phyloP scores from a whole-genome alignment of 148 eudicot species.

The Vaccinium darrowii region DNA sequence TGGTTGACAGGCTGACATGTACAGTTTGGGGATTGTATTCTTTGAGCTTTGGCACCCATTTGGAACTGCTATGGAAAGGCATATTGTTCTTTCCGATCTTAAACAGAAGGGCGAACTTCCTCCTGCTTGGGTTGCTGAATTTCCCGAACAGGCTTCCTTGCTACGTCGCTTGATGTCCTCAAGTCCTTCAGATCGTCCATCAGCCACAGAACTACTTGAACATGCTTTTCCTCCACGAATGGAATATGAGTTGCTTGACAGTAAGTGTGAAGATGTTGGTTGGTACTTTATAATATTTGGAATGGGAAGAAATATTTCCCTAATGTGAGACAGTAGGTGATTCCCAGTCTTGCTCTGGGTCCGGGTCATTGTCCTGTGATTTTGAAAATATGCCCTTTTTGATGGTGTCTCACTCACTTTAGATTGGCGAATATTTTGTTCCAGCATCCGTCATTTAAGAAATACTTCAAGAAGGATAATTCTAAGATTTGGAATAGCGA shows the following conservation, averaged over 20 bases:
- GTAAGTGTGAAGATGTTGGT: constrained; percentile 46
- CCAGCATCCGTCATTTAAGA: not conserved
- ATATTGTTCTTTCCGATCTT: constrained; percentile 78
- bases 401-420: not conserved
- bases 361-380: not conserved
- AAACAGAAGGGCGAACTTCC: constrained; percentile 82
- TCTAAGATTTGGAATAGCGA: not conserved
- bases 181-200: constrained; percentile 94
- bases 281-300: not conserved
- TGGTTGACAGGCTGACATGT: constrained; percentile 83
- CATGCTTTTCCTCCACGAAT: constrained; percentile 92
- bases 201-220: constrained; percentile 83
- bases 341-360: not conserved
- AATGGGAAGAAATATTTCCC: not conserved
- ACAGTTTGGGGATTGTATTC: constrained; percentile 88
- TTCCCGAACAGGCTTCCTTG: constrained; percentile 84
- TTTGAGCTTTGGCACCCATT: constrained; percentile 97
- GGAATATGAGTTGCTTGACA: constrained; percentile 84
- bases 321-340: not conserved
- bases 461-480: not conserved
- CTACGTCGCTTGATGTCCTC: constrained; percentile 64
- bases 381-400: not conserved
- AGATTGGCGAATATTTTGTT: not conserved
- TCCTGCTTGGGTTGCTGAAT: constrained; percentile 70
- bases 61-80: constrained; percentile 94